Conservation (phyloP, 2,329 filamentous ascomycete species). For the Nigrograna mackinnonii region DNA sequence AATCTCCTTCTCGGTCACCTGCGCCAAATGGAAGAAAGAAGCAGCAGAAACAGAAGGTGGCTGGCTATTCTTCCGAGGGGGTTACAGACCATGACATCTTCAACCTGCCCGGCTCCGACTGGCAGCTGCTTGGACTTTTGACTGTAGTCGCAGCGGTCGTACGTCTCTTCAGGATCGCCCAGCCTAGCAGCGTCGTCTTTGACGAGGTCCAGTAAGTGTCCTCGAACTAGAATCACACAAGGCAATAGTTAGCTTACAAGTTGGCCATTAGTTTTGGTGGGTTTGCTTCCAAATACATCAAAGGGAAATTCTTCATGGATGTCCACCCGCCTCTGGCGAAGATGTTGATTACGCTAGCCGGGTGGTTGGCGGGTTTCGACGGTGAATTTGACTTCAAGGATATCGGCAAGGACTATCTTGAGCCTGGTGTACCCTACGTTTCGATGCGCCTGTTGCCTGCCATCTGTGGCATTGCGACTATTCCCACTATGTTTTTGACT, state of each 20-base stretch:
- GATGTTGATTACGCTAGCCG: conserved; percentile 91
- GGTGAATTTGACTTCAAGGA: conserved; percentile 99
- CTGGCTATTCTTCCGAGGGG: conserved; percentile 74
- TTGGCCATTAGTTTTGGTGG: conserved; percentile 88
- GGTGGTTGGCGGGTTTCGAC: conserved; percentile 92
- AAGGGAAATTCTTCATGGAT: conserved; percentile 99
- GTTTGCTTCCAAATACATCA: conserved; percentile 98
- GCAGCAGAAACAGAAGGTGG: conserved; percentile 29
- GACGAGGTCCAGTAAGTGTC: conserved; percentile 93
- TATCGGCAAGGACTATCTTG: conserved; percentile 97
- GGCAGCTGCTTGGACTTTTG: conserved; percentile 72
- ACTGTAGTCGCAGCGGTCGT: conserved; percentile 78
- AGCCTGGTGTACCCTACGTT: conserved; percentile 93
- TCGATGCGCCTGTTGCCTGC: conserved; percentile 95
- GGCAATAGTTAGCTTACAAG: conserved; percentile 1
- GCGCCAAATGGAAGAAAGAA: conserved; percentile 34
- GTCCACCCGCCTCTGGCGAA: conserved; percentile 98
- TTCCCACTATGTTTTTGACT: conserved; percentile 92
- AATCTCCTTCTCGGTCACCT: conserved; percentile 39
- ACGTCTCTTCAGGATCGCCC: conserved; percentile 92
- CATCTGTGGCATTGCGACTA: conserved; percentile 82
- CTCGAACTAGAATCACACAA: not conserved
- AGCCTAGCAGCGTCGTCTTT: conserved; percentile 95
- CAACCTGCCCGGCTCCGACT: conserved; percentile 81
- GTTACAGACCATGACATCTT: conserved; percentile 92